Conservation (phyloP, 1,139 yeast species). For the Saccharomyces hybrid region DNA sequence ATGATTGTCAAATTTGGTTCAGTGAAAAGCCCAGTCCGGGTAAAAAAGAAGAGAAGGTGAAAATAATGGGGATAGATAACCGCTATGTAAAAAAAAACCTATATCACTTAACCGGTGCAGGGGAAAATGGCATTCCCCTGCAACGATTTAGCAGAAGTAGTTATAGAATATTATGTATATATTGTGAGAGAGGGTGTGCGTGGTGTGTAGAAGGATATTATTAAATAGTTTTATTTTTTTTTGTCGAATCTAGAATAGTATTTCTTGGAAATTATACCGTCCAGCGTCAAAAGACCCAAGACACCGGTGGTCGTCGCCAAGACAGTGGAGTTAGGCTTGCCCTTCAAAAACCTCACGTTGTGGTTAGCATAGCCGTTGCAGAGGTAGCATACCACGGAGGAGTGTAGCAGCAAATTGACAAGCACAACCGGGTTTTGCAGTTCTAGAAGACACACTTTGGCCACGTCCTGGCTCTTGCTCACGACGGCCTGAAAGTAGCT, state of each 20-base stretch:
- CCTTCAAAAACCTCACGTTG: slow-evolving; percentile 32
- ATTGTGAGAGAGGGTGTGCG: background rate
- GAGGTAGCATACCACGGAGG: slow-evolving; percentile 45
- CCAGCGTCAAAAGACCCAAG: slow-evolving; percentile 48
- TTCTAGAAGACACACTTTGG: slow-evolving; percentile 29
- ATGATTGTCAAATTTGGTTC: no score
- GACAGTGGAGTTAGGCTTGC: slow-evolving; percentile 43
- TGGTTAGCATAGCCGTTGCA: slow-evolving; percentile 49
- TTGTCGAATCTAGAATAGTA: slow-evolving; percentile 47
- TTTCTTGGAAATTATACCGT: slow-evolving; percentile 45
- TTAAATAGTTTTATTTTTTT: slow-evolving; percentile 17
- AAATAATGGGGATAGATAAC: no score
- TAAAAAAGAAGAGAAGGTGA: background rate
- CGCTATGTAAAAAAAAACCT: no score
- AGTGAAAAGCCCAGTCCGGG: background rate
- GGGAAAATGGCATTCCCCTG: background rate
- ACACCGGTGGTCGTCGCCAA: slow-evolving; percentile 48
- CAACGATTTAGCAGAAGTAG: background rate
- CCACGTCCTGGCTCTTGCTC: slow-evolving; percentile 11
- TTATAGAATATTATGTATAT: background rate
- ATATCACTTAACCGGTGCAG: background rate
- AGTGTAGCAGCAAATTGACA: slow-evolving; percentile 45
- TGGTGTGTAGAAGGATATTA: background rate
- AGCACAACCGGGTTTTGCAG: slow-evolving; percentile 58
- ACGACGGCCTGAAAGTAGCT: slow-evolving; percentile 1